Conservation (phyloP, 257 asterid species). For the Gardenia jasminoides region DNA sequence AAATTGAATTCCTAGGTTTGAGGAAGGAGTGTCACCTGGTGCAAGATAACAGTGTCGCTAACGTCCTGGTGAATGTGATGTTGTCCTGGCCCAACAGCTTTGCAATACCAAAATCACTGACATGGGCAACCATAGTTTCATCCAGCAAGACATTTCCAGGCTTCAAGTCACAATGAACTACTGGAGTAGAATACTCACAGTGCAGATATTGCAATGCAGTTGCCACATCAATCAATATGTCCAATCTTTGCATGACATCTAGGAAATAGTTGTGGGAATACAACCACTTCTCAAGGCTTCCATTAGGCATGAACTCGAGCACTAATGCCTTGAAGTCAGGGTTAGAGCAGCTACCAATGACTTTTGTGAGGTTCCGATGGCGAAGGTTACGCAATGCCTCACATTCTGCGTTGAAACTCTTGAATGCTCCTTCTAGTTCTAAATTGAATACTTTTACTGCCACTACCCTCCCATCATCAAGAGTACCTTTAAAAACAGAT, state of each 20-base stretch:
- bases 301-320: conserved; percentile 17
- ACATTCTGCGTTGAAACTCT: conserved; percentile 8
- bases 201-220: conserved; percentile 17
- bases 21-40: too few relatives aligned
- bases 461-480: not conserved
- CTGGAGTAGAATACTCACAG: not conserved
- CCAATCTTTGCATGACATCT: conserved; percentile 1
- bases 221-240: conserved; percentile 14
- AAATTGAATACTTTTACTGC: not conserved
- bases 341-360: not conserved
- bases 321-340: conserved; percentile 17
- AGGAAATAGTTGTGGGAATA: not conserved
- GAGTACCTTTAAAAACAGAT: not conserved
- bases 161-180: conserved; percentile 16
- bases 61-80: not conserved
- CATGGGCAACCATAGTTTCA: conserved; percentile 13
- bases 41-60: conserved; percentile 21
- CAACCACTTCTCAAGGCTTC: conserved; percentile 15
- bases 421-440: not conserved
- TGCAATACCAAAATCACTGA: conserved; percentile 16
- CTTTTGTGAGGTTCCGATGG: not conserved
- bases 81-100: conserved; percentile 2
- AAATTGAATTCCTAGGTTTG: too few relatives aligned
- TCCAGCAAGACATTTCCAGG: conserved; percentile 13
- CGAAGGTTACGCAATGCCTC: not conserved